Evolutionary conservation across 73 alveolate species (phyloP).

Genomic region (Tetrahymena malaccensis): DNA sequence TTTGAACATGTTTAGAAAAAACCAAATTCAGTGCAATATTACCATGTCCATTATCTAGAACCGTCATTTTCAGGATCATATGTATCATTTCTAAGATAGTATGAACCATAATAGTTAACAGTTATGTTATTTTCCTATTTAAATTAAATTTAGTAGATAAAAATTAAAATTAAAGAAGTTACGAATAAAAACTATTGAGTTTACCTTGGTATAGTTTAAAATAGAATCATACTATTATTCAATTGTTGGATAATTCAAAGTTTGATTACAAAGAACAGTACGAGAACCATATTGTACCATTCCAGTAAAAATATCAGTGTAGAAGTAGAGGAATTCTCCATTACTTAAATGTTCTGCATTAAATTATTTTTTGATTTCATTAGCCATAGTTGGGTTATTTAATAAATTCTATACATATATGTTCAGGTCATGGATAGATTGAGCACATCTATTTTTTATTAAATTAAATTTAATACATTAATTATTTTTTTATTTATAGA

Average conservation of each 20-base stretch:
- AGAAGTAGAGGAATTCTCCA: slow-evolving; percentile 48
- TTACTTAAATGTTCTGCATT: not conserved
- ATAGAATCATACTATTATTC: slow-evolving; percentile 1
- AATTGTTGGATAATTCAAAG: not conserved
- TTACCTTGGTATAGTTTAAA: slow-evolving; percentile 7
- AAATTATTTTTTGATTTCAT: not conserved
- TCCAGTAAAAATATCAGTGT: slow-evolving; percentile 49
- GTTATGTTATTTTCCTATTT: not conserved
- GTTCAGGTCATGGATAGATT: not conserved
- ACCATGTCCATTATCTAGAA: slow-evolving; percentile 24
- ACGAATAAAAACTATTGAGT: not conserved
- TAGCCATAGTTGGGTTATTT: not conserved
- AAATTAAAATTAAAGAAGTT: too few species aligned
- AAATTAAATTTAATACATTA: slow-evolving; percentile 6
- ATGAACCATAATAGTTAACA: slow-evolving; percentile 12
- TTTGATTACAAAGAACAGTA: slow-evolving; percentile 39
- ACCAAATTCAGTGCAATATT: slow-evolving; percentile 40
- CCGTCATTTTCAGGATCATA: slow-evolving; percentile 11
- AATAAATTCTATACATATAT: not conserved
- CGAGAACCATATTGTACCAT: slow-evolving; percentile 52
- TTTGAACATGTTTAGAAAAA: slow-evolving; percentile 37
- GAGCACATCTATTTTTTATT: slow-evolving; percentile 16
- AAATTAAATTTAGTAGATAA: too few species aligned
- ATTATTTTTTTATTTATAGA: too few species aligned
- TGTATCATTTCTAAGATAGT: slow-evolving; percentile 4